Conservation (phyloP, 495 filamentous ascomycete species). For the Trichoderma reesei region DNA sequence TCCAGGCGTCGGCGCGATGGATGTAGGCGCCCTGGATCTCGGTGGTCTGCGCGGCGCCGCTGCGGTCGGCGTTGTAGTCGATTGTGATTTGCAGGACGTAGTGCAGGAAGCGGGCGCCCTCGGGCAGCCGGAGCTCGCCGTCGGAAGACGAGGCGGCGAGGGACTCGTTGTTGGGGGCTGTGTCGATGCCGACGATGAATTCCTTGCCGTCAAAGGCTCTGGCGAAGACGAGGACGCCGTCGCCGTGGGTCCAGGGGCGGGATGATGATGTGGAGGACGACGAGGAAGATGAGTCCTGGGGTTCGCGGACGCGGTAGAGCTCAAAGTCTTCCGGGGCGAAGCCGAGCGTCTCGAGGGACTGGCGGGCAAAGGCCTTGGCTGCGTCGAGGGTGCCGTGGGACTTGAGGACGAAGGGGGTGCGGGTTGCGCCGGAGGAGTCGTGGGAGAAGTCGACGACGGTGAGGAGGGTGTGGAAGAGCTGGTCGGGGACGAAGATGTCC, state of each 20-base stretch:
- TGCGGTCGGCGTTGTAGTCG: constrained; percentile 29
- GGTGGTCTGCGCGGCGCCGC: constrained; percentile 22
- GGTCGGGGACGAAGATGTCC: neutral
- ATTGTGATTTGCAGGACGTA: constrained; percentile 34
- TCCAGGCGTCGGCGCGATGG: constrained; percentile 21
- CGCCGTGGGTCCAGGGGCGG: constrained; percentile 27
- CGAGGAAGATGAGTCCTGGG: neutral
- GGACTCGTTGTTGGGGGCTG: constrained; percentile 25
- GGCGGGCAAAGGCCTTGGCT: constrained; percentile 18
- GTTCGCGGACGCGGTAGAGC: constrained; percentile 16
- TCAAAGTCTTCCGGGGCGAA: constrained; percentile 29
- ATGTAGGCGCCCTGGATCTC: constrained; percentile 32
- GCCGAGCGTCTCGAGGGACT: neutral
- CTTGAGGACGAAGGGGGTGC: constrained; percentile 24
- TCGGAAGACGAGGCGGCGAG: constrained; percentile 16
- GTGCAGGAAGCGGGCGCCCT: constrained; percentile 22
- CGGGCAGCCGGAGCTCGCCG: constrained; percentile 19
- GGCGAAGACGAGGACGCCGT: constrained; percentile 28
- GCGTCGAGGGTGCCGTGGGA: constrained; percentile 27
- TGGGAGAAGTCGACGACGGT: neutral
- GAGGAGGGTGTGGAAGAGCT: neutral
- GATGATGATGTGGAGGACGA: neutral
- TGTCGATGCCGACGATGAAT: constrained; percentile 30
- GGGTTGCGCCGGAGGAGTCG: neutral
- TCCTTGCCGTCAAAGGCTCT: constrained; percentile 23